Base-by-base conservation (phyloP, 768 basidiomycete genomes). In the Pholiota molesta region DNA sequence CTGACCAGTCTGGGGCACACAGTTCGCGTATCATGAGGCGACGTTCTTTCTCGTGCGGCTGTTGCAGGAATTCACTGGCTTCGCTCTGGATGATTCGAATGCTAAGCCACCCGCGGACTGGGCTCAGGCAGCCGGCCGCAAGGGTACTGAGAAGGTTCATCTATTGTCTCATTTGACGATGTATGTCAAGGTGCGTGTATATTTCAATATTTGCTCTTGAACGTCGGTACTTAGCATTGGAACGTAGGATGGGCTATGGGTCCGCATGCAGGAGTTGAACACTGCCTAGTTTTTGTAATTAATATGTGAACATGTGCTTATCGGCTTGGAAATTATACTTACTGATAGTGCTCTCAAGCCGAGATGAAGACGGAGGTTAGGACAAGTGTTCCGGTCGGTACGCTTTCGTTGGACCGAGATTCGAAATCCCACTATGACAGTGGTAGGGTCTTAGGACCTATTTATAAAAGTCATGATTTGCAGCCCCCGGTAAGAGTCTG, bases 11-110 rank as follows among this genome's bases (percentile, higher is more conserved):
- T 11, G 19, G 29, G n/a, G n/a, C n/a, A n/a, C 37, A 19, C 59
- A 60, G 69, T 74, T 73, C 65, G 86, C 86, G 8, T 86, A 87
- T 68, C 81, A 84, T 61, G 83, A 85, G 67, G 72, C 79, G 2
- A 84, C 84, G 1, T 86, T 81, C 70, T 82, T 86, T 71, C 72
- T 87, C 21, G 75, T 84, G 52, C 76, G 81, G 8, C 69, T 87
- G 1, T 66, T 87, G 8, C 86, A 88, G 68, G 66, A 66, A 9
- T 84, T 85, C 67, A 75, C 75, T 1, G 69, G 71, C 0, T 71
- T 87, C 52, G 66, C 71, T 2, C 72, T 86, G 9, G 66, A 61
- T 31, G 52, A 61, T 33, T 28, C 56, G 13, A 84, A 85, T 52
- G 73, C 76, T 14, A 67, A 74, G 8, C 75, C 83, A 1, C 83